Percentiles rank a stretch among this genome's conserved stretches.
Conservation (phyloP, 495 filamentous ascomycete genomes). For the Pseudevernia furfuracea region DNA sequence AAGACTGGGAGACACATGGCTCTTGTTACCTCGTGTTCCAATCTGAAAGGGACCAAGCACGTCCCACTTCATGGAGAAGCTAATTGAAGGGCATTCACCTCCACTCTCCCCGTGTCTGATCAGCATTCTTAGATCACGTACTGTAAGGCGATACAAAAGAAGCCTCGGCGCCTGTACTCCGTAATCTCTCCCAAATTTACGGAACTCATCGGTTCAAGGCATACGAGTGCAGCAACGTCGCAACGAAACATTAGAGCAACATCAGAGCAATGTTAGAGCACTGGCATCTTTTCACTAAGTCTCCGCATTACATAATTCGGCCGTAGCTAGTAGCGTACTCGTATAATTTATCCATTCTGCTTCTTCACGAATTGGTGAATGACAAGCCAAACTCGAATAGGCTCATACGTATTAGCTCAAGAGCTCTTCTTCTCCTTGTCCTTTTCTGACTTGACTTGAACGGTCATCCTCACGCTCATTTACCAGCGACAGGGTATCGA, state of each 20-base stretch:
- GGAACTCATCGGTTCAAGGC: not conserved
- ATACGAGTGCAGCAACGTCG: too few relatives aligned
- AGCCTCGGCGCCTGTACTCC: not conserved
- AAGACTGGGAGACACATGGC: not conserved
- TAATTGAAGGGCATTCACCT: conserved; percentile 5
- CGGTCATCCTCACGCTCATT: not conserved
- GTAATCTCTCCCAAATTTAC: not conserved
- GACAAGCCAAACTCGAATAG: too few relatives aligned
- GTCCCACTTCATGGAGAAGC: conserved; percentile 36
- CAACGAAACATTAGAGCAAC: too few relatives aligned
- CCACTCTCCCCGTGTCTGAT: not conserved
- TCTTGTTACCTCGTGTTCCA: conserved; percentile 47
- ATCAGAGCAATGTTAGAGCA: too few relatives aligned
- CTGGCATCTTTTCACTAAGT: too few relatives aligned
- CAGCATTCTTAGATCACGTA: conserved; percentile 9
- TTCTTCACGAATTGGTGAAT: too few relatives aligned
- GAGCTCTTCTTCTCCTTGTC: not conserved
- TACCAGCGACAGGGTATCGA: not conserved
- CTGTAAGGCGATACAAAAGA: not conserved
- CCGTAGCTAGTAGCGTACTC: too few relatives aligned
- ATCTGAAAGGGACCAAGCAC: conserved; percentile 54
- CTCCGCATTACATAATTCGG: not conserved
- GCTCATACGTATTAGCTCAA: too few relatives aligned
- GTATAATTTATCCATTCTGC: too few relatives aligned
- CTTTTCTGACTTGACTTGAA: not conserved